phyloP scores from a whole-genome alignment of 768 basidiomycete genomes.

The Amylocystis lapponica region DNA sequence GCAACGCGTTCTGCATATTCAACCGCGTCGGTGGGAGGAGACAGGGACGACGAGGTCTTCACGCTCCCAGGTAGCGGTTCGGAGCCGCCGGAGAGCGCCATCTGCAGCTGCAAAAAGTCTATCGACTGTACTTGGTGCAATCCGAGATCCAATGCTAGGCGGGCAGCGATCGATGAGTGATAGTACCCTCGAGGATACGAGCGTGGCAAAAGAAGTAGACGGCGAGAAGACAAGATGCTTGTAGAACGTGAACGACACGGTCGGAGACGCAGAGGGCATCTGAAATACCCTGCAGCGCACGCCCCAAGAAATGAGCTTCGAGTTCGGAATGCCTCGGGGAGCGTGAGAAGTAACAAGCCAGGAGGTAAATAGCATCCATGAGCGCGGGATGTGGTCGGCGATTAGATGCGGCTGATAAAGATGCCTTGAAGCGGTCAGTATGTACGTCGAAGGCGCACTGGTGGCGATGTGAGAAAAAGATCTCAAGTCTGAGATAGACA shows the following conservation, averaged over 20 bases:
- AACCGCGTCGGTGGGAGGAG: conserved; percentile 32
- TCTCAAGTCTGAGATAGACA: conserved; percentile 38
- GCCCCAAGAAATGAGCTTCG: conserved; percentile 43
- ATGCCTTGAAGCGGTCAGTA: conserved; percentile 38
- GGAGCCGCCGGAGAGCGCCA: conserved; percentile 5
- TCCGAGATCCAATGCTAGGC: conserved; percentile 56
- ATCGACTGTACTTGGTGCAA: conserved; percentile 45
- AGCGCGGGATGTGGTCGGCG: conserved; percentile 50
- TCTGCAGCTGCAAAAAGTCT: conserved; percentile 16
- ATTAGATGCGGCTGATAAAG: conserved; percentile 19
- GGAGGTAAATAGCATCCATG: conserved; percentile 54
- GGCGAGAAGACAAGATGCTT: conserved; percentile 54
- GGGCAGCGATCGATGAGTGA: conserved; percentile 53
- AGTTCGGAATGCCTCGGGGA: conserved; percentile 35
- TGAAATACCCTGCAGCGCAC: conserved; percentile 45
- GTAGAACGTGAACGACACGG: conserved; percentile 51
- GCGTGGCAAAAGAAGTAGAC: conserved; percentile 55
- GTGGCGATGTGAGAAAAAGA: conserved; percentile 51
- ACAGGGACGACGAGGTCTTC: conserved; percentile 20
- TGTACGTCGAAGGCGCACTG: conserved; percentile 55
- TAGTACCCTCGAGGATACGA: conserved; percentile 55
- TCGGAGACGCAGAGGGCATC: conserved; percentile 49
- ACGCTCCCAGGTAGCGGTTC: conserved; percentile 9
- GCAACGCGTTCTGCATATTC: conserved; percentile 44
- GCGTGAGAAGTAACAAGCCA: conserved; percentile 51